Percentiles rank a stretch among this genome's conserved stretches.
phyloP scores from a whole-genome alignment of 352 stramenopile species.

The Thalassiosira exigua region DNA sequence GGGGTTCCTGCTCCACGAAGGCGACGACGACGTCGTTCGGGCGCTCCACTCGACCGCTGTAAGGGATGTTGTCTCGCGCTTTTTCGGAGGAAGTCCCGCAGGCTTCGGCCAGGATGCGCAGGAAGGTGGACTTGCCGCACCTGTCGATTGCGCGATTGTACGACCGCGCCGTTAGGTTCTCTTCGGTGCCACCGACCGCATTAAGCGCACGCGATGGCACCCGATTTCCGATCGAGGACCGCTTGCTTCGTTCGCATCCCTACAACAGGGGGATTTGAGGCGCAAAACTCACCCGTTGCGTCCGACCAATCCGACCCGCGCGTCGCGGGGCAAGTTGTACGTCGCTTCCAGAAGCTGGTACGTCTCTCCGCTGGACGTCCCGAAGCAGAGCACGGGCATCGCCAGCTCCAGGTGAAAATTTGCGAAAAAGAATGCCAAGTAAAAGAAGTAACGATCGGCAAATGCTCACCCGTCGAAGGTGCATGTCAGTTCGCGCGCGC shows the following conservation, averaged over 20 bases:
- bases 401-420: slow-evolving; percentile 5
- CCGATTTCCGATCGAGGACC: too few relatives aligned
- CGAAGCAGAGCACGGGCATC: too few relatives aligned
- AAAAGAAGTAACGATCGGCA: background rate
- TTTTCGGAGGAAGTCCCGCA: slow-evolving; percentile 35
- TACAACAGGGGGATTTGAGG: background rate
- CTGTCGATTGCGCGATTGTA: slow-evolving; percentile 5
- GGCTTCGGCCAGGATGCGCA: slow-evolving; percentile 74
- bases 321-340: slow-evolving; percentile 71
- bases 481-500: slow-evolving; percentile 71
- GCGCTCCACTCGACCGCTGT: slow-evolving; percentile 64
- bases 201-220: background rate
- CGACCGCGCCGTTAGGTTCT: background rate
- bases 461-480: slow-evolving; percentile 68
- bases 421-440: background rate
- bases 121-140: slow-evolving; percentile 76
- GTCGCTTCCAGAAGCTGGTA: slow-evolving; percentile 75
- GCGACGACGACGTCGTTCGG: slow-evolving; percentile 61
- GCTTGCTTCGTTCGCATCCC: too few relatives aligned
- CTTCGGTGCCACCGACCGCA: background rate
- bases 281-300: slow-evolving; percentile 51
- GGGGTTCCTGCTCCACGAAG: slow-evolving; percentile 82
- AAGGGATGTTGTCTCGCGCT: slow-evolving; percentile 59
- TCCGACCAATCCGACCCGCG: slow-evolving; percentile 70
- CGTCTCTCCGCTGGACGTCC: slow-evolving; percentile 64